Base-by-base conservation (phyloP, 352 stramenopile genomes). In the Phytopythium montanum region DNA sequence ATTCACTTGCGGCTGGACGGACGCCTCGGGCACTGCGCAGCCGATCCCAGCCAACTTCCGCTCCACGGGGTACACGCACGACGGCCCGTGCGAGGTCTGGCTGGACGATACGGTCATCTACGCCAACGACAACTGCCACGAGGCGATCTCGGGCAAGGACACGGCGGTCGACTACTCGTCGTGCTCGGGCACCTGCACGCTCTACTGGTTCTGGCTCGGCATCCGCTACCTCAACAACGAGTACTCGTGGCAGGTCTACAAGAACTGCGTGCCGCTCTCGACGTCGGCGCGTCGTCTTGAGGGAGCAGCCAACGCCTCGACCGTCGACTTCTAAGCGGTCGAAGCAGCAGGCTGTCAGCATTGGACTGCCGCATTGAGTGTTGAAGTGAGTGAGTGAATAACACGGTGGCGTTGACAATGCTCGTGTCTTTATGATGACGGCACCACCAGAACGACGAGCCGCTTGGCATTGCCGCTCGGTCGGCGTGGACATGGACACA, bases 161-260 rank as follows among this genome's bases (percentile, higher is more conserved):
- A 63, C 66, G 45, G 69, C 48, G 18, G 56, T 79, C 19, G 65
- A 75, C 68, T 79, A 79, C 57, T 69, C 62, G 18, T 72, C 62
- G 16, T 79, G 72, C 61, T 71, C 55, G 21, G 59, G 49, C 33
- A 70, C 66, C 16, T 77, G 72, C 53, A 75, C 64, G 38, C 61
- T 80, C 25, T 64, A 64, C 44, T 80, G 72, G 72, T 80, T 66
- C 69, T 80, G 69, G 66, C 49, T 80, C 41, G 69, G 69, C 9
- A 60, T 76, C 19, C 71, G 71, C 28, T 79, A 72, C 60, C 62
- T 77, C 21, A 69, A 82, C 29, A 75, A 75, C 49, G 60, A 57
- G 53, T 80, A 78, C 62, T 85, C 73, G 61, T 85, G 75, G 75
- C 73, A 85, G 62, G 57, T 85, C 19, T 85, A 85, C 66, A 83